phyloP scores from a whole-genome alignment of 176 grass and related monocot genomes.

The Stipa capillata region DNA sequence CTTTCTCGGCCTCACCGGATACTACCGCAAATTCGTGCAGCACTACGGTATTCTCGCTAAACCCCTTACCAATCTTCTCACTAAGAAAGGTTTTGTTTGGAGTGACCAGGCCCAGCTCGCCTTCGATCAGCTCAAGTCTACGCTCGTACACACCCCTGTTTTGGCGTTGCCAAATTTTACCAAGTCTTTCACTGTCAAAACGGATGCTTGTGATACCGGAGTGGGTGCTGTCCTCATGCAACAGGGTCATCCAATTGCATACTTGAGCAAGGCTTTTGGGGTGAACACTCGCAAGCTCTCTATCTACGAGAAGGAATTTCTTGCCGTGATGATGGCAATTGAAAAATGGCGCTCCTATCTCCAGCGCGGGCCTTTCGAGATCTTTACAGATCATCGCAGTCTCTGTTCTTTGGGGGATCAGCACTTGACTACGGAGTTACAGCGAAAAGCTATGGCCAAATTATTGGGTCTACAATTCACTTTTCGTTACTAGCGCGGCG shows the following conservation, averaged over 20 bases:
- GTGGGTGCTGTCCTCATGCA: not conserved
- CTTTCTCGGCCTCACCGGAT: not conserved
- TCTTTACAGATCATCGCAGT: not conserved
- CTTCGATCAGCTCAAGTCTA: not conserved
- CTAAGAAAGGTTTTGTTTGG: rapidly evolving
- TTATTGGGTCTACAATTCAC: not conserved
- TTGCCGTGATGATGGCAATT: not conserved
- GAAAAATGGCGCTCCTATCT: not conserved
- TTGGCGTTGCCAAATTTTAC: not conserved
- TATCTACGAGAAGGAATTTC: not conserved
- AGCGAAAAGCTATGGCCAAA: not conserved
- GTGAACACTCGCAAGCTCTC: rapidly evolving
- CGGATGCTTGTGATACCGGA: not conserved
- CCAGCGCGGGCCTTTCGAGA: rapidly evolving
- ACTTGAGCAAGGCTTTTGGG: not conserved
- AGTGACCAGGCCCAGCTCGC: rapidly evolving
- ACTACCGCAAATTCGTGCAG: not conserved
- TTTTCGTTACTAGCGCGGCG: not conserved
- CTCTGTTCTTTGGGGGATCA: not conserved
- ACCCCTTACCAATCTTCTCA: rapidly evolving
- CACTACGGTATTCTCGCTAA: not conserved
- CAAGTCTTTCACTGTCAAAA: not conserved
- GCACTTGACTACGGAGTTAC: rapidly evolving
- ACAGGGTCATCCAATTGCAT: not conserved
- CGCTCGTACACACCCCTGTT: rapidly evolving